phyloP scores from a whole-genome alignment of 1,284 basidiomycete genomes.

The Puccinia sorghi region DNA sequence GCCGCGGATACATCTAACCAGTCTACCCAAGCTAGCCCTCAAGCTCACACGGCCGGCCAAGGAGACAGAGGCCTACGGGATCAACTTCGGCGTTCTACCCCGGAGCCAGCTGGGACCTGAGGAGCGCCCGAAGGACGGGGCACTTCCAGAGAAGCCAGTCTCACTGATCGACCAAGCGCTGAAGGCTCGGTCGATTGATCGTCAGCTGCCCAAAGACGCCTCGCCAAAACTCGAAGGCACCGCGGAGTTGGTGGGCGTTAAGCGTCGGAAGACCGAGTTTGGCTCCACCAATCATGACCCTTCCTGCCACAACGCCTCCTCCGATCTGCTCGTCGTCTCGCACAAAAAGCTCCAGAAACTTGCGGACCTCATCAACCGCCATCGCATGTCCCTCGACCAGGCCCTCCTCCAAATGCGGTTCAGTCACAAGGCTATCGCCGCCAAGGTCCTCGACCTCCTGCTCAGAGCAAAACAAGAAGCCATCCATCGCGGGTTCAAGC shows the following conservation, averaged over 20 bases:
- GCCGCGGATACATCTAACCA: constrained; percentile 27
- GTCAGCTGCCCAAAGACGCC: neutral
- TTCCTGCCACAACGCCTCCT: constrained; percentile 36
- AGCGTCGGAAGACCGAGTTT: constrained; percentile 11
- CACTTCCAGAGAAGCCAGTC: neutral
- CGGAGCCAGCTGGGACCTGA: neutral
- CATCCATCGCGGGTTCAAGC: constrained; percentile 31
- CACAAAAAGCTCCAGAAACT: constrained; percentile 45
- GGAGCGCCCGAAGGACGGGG: neutral
- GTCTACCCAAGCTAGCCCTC: constrained; percentile 28
- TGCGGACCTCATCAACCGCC: constrained; percentile 40
- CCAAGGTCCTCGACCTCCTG: constrained; percentile 28
- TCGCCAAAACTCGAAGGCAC: neutral
- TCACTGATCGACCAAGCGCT: constrained; percentile 31
- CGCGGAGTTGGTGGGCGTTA: neutral
- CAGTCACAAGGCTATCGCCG: constrained; percentile 43
- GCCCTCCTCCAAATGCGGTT: constrained; percentile 36
- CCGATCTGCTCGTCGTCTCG: constrained; percentile 32
- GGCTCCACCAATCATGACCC: constrained; percentile 36
- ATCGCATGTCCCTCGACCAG: constrained; percentile 36
- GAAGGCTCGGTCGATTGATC: neutral
- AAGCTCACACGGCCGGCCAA: constrained; percentile 38
- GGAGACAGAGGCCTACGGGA: constrained; percentile 39
- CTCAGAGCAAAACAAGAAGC: constrained; percentile 30
- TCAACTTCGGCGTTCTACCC: constrained; percentile 41